Base-by-base conservation (phyloP, 2,329 filamentous ascomycete genomes). In the Ascochyta viciae-villosae region DNA sequence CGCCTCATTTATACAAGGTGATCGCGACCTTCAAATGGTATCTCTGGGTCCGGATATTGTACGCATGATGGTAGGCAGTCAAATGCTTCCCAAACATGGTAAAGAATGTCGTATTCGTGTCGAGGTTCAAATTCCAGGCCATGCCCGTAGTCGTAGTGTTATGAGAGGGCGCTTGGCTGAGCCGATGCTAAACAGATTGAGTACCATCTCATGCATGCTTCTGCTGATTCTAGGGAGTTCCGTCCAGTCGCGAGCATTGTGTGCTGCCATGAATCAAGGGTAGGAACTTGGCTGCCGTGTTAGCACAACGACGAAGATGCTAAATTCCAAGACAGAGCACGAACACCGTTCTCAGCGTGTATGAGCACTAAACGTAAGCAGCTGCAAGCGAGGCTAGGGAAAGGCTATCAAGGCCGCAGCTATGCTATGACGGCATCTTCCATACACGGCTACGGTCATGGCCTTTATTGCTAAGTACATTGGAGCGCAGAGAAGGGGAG, bases 181-280 rank as follows among this genome's bases (percentile, higher is more conserved):
- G 6, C 49, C 49, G 8, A 54, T 34, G 10, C 41, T 37, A 7
- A 50, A 57, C 6, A 54, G 23, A 16, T 50, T 41, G 15, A 57
- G 49, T 13, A 53, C 57, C 23, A 35, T 27, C 5, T 50, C 29
- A 22, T 53, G 48, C 2, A 45, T 42, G 37, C 23, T 3, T 29
- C 3, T 9, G 54, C 35, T n/a, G 52, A 37, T 5, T 40, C 16
- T 27, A 24, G 8, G 8, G 45, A 42, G 7, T 43, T 34, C 2
- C 39, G 37, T 37, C 35, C 22, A 4, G 12, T 53, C 10, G 51
- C 34, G n/a, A 60, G 50, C 2, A 37, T 24, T 7, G 34, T 54
- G 16, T 40, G 54, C 2, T 34, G 35, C 44, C 49, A 53, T 29
- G 53, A 45, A 57, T 35, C 15, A 60, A 38, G 3, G 44, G 48